phyloP scores from a whole-genome alignment of 2,329 filamentous ascomycete genomes.

The Aspergillus sp. region DNA sequence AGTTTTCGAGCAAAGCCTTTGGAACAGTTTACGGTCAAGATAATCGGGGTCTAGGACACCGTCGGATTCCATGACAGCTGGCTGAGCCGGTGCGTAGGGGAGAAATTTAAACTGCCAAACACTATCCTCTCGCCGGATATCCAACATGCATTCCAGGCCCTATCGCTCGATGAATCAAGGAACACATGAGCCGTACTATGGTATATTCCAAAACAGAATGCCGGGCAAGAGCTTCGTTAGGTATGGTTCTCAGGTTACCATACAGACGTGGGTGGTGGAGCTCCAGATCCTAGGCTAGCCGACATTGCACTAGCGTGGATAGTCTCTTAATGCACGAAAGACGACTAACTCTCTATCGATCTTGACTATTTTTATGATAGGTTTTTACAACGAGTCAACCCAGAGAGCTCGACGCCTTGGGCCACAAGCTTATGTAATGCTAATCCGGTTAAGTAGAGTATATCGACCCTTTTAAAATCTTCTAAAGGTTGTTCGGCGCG shows the following conservation, averaged over 20 bases:
- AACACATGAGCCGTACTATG: slow-evolving; percentile 4
- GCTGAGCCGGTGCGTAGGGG: not conserved
- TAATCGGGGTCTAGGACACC: slow-evolving; percentile 4
- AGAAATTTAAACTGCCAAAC: slow-evolving; percentile 3
- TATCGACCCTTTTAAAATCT: not conserved
- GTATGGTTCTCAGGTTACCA: slow-evolving; percentile 6
- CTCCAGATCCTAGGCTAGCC: not conserved
- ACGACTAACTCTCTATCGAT: slow-evolving; percentile 1
- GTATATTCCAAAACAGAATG: not conserved
- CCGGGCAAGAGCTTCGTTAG: not conserved
- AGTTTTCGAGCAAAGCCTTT: slow-evolving; percentile 1
- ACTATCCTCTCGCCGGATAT: slow-evolving; percentile 1
- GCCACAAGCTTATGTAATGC: not conserved
- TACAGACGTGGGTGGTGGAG: slow-evolving; percentile 2
- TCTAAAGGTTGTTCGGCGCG: not conserved
- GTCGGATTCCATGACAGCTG: slow-evolving; percentile 3
- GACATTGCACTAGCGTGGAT: slow-evolving; percentile 5
- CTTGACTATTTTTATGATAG: slow-evolving; percentile 3
- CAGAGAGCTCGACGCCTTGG: not conserved
- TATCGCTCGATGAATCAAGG: slow-evolving; percentile 2
- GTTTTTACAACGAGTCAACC: not conserved
- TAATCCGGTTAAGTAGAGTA: not conserved
- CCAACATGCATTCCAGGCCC: slow-evolving; percentile 2
- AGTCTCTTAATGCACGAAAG: slow-evolving; percentile 2
- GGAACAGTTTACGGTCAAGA: not conserved